Percentiles rank a stretch among this genome's conserved stretches.
Conservation (phyloP, 305 asterid species). For the Fraxinus sp. region DNA sequence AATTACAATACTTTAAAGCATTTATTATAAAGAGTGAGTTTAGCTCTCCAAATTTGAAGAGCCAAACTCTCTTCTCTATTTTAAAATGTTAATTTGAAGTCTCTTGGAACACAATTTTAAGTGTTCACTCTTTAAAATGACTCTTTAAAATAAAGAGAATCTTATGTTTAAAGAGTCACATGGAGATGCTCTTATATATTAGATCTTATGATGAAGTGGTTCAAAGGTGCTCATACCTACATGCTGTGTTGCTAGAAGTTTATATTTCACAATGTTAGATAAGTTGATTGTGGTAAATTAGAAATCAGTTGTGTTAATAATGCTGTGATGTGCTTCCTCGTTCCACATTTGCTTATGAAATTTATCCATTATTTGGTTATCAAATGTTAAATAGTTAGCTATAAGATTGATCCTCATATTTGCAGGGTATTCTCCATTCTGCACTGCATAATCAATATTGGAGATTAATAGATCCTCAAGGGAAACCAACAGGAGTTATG, state of each 20-base stretch:
- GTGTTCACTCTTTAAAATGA: not conserved
- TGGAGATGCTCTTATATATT: not conserved
- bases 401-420: not conserved
- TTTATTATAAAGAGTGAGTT: not conserved
- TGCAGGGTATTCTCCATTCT: slow-evolving; percentile 47
- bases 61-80: not conserved
- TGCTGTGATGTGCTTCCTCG: not conserved
- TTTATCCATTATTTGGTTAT: not conserved
- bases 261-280: not conserved
- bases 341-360: not conserved
- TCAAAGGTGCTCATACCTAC: not conserved
- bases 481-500: slow-evolving; percentile 67
- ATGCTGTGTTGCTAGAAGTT: not conserved
- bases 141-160: too few species aligned
- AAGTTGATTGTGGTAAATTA: not conserved
- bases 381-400: not conserved
- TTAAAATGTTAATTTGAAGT: not conserved
- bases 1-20: not conserved
- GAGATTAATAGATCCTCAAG: slow-evolving; percentile 57
- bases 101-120: not conserved
- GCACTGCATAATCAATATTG: slow-evolving; percentile 51
- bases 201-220: not conserved
- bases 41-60: not conserved
- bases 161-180: not conserved
- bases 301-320: not conserved